phyloP scores from a whole-genome alignment of 2,329 filamentous ascomycete genomes.

The Ceratocystiopsis minuta region DNA sequence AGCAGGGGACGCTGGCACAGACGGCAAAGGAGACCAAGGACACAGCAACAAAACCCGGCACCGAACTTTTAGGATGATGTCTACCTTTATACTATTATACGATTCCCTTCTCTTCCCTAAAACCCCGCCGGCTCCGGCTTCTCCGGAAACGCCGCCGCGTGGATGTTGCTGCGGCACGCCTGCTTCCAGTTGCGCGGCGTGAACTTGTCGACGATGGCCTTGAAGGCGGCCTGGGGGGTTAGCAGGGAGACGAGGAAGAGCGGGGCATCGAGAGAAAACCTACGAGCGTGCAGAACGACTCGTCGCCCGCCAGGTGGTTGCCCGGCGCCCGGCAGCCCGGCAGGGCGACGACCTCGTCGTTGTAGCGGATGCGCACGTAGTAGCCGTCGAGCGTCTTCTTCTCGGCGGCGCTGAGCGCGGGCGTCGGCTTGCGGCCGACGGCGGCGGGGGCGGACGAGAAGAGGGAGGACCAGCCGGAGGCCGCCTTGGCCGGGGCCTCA shows the following conservation, averaged over 20 bases:
- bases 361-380: slow-evolving; percentile 82
- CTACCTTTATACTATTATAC: too few relatives aligned
- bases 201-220: slow-evolving; percentile 77
- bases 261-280: slow-evolving; percentile 13
- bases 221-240: slow-evolving; percentile 65
- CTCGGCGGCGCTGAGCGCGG: slow-evolving; percentile 37
- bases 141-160: slow-evolving; percentile 25
- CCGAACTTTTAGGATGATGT: too few relatives aligned
- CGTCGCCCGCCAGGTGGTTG: slow-evolving; percentile 73
- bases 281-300: slow-evolving; percentile 78
- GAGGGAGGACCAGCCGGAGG: slow-evolving; percentile 13
- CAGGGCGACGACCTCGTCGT: slow-evolving; percentile 64
- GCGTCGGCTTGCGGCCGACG: slow-evolving; percentile 42
- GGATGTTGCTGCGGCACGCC: slow-evolving; percentile 29
- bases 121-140: slow-evolving; percentile 31
- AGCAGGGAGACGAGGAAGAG: too few relatives aligned
- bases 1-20: neutral
- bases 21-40: neutral
- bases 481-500: neutral
- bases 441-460: slow-evolving; percentile 19
- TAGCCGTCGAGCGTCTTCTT: slow-evolving; percentile 49
- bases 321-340: slow-evolving; percentile 62
- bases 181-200: slow-evolving; percentile 62
- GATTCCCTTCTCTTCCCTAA: neutral
- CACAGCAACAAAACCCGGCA: too few relatives aligned